Conservation (phyloP, 2,329 filamentous ascomycete genomes). For the Lachnum nothofagi region DNA sequence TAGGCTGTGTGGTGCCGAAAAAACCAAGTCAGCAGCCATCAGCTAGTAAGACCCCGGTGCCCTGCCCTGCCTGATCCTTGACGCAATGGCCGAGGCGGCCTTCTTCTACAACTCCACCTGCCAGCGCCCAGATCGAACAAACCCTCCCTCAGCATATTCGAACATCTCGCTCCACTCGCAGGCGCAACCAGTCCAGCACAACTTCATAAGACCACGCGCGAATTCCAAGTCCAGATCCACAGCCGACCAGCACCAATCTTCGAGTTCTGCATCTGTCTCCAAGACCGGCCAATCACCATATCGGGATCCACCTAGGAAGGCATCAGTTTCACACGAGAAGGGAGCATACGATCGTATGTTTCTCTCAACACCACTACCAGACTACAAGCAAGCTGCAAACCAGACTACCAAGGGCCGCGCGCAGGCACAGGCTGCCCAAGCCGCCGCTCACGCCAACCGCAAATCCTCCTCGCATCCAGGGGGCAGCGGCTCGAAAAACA, state of each 20-base stretch:
- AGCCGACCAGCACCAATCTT: conserved; percentile 3
- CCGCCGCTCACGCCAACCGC: conserved; percentile 19
- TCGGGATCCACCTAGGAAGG: background rate
- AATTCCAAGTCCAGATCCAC: conserved; percentile 15
- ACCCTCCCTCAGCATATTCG: conserved; percentile 22
- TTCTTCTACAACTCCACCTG: conserved; percentile 25
- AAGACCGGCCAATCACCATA: conserved; percentile 6
- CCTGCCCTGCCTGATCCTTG: background rate
- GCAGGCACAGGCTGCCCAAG: conserved; percentile 15
- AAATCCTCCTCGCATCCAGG: conserved; percentile 25
- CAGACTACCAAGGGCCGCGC: conserved; percentile 27
- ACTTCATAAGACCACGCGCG: conserved; percentile 11
- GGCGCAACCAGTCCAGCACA: conserved; percentile 19
- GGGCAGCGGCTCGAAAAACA: conserved; percentile 21
- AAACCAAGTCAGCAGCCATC: too few relatives aligned
- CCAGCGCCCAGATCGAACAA: conserved; percentile 20
- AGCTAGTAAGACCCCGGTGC: too few relatives aligned
- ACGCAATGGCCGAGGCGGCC: conserved; percentile 25
- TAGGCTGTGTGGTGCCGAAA: conserved; percentile 2
- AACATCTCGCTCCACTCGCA: conserved; percentile 21
- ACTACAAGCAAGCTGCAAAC: conserved; percentile 30
- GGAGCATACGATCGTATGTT: conserved; percentile 26
- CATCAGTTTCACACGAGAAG: conserved; percentile 3
- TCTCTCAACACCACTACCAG: conserved; percentile 27
- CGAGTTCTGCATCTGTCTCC: conserved; percentile 2